These are phyloP conservation scores for Epichloe gansuensis DNA, from an alignment of 2,329 filamentous ascomycete genomes.

Conservation along the genomic window DNA sequence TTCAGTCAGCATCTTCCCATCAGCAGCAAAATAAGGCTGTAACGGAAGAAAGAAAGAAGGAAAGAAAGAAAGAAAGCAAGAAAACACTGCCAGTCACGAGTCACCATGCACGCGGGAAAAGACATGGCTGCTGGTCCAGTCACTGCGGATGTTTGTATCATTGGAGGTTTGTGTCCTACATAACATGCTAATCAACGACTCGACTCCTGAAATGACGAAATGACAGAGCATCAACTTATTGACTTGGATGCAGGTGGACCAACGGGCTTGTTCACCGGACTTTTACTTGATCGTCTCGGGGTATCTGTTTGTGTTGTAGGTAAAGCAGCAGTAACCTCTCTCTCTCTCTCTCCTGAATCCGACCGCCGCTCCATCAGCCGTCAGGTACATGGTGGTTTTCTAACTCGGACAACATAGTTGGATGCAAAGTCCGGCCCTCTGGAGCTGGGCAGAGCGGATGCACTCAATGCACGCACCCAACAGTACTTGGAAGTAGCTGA, in stretches of 20 bases:
- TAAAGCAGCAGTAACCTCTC: conserved; percentile 7
- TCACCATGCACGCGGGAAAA: conserved; percentile 4
- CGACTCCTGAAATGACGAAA: no score
- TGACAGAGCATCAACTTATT: not conserved
- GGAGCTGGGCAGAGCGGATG: conserved; percentile 32
- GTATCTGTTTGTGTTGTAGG: conserved; percentile 28
- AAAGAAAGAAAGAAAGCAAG: no score
- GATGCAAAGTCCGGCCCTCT: conserved; percentile 27
- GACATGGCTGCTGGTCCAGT: not conserved
- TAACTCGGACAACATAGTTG: conserved; percentile 16
- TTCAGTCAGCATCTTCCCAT: not conserved
- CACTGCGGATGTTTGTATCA: conserved; percentile 22
- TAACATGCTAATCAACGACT: no score
- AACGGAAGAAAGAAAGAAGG: no score
- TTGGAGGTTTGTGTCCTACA: conserved; percentile 19
- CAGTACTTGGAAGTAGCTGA: conserved; percentile 33
- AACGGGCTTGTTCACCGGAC: conserved; percentile 31
- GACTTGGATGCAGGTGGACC: conserved; percentile 22
- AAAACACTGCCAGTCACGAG: not conserved
- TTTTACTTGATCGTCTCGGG: conserved; percentile 29
- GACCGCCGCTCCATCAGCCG: no score
- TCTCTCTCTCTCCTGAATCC: not conserved
- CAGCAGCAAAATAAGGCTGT: no score
- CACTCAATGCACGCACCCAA: conserved; percentile 34
- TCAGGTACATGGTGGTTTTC: not conserved